phyloP scores from a whole-genome alignment of 495 filamentous ascomycete genomes.

The Hyphodiscus hymeniophilus region DNA sequence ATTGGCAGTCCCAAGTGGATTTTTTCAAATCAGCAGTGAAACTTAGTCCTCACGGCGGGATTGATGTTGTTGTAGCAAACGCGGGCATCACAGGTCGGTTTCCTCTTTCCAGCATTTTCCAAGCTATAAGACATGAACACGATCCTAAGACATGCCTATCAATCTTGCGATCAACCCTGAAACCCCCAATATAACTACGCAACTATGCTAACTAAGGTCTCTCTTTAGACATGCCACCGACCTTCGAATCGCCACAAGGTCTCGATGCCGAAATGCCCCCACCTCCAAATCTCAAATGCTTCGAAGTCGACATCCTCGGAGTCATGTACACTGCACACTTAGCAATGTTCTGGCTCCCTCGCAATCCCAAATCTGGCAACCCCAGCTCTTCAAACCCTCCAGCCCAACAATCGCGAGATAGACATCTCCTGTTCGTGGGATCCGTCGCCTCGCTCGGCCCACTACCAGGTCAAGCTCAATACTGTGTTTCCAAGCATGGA shows the following conservation, averaged over 20 bases:
- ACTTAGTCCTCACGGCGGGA: conserved; percentile 41
- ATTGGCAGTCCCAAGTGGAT: conserved; percentile 51
- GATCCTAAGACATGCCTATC: too few species aligned
- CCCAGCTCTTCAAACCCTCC: conserved; percentile 1
- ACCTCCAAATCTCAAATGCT: conserved; percentile 42
- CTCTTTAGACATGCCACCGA: conserved; percentile 6
- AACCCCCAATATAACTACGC: too few species aligned
- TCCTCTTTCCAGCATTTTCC: too few species aligned
- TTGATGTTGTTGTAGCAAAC: conserved; percentile 60
- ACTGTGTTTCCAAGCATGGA: conserved; percentile 54
- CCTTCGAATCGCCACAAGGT: conserved; percentile 29
- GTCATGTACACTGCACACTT: conserved; percentile 57
- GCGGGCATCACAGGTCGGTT: conserved; percentile 61
- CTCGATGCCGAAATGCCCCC: conserved; percentile 36
- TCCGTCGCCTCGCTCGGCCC: conserved; percentile 43
- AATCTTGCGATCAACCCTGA: too few species aligned
- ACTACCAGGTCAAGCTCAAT: conserved; percentile 41
- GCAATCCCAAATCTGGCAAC: conserved; percentile 26
- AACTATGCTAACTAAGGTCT: too few species aligned
- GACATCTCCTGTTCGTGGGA: conserved; percentile 46
- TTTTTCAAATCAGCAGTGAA: conserved; percentile 49
- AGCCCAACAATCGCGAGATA: conserved; percentile 26
- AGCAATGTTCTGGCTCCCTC: conserved; percentile 48
- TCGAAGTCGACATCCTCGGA: conserved; percentile 55
- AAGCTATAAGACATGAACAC: too few species aligned